A percentile compares a stretch with the other conserved stretches of the same genome.
These are phyloP conservation scores for Baudoinia panamericana DNA, from an alignment of 495 filamentous ascomycete genomes.

Conservation along the genomic window DNA sequence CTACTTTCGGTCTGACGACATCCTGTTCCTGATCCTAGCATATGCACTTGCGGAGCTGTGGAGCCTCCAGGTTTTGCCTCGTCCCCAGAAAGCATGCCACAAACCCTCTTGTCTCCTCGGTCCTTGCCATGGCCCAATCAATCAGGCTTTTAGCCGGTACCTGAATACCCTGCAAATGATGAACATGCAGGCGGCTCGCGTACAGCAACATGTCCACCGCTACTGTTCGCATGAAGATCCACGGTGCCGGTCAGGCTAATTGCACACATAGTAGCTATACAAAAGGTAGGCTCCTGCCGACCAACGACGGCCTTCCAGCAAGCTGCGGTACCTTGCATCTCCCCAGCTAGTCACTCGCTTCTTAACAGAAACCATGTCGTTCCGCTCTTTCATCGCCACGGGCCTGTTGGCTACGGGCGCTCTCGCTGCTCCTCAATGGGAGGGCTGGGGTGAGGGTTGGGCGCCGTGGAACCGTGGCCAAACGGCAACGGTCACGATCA, in stretches of 20 bases:
- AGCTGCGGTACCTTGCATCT: no score
- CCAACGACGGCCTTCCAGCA: no score
- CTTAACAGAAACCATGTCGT: constrained; percentile 10
- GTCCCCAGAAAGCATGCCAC: no score
- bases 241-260: constrained; percentile 1
- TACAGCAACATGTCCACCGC: background rate
- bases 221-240: no score
- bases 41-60: constrained; percentile 7
- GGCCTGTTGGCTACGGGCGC: constrained; percentile 10
- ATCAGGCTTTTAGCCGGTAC: background rate
- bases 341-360: no score
- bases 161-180: no score
- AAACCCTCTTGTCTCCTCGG: no score
- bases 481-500: no score
- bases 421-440: constrained; percentile 4
- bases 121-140: background rate
- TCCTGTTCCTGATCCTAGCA: constrained; percentile 8
- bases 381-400: constrained; percentile 9
- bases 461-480: no score
- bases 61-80: no score
- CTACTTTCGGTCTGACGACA: background rate
- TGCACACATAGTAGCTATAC: no score
- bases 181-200: background rate
- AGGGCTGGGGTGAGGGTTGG: background rate
- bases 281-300: no score